These are phyloP conservation scores for Didymosphaeria variabile DNA, from an alignment of 2,329 filamentous ascomycete species.

Conservation along the genomic window DNA sequence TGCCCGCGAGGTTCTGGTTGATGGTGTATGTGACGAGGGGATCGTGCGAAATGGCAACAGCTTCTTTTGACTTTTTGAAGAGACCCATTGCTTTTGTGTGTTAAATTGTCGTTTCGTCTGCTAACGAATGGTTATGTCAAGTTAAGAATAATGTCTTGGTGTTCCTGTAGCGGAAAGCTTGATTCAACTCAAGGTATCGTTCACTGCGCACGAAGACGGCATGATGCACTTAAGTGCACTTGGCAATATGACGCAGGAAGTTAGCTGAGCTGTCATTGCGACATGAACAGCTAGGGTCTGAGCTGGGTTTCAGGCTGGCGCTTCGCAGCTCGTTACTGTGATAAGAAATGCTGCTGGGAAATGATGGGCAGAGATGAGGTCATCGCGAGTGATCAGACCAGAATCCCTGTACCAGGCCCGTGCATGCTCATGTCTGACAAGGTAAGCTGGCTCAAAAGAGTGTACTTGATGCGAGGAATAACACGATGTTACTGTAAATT, in stretches of 20 bases:
- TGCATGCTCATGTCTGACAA: not conserved
- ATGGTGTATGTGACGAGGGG: slow-evolving; percentile 20
- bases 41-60: slow-evolving; percentile 1
- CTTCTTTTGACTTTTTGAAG: slow-evolving; percentile 7
- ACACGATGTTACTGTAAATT: no score
- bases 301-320: not conserved
- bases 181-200: not conserved
- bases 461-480: not conserved
- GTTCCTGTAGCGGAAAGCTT: not conserved
- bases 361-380: not conserved
- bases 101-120: no score
- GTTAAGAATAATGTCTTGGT: not conserved
- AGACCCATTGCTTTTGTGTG: slow-evolving; percentile 4
- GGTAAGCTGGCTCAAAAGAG: not conserved
- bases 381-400: not conserved
- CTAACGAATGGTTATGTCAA: no score
- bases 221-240: not conserved
- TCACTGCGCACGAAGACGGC: not conserved
- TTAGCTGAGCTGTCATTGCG: no score
- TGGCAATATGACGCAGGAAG: not conserved
- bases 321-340: slow-evolving; percentile 13
- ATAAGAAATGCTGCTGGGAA: slow-evolving; percentile 1
- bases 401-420: not conserved
- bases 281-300: not conserved
- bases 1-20: slow-evolving; percentile 19